Percentiles rank a stretch among this genome's conserved stretches.
phyloP scores from a whole-genome alignment of 352 stramenopile species.

The Globisporangium echinulatum region DNA sequence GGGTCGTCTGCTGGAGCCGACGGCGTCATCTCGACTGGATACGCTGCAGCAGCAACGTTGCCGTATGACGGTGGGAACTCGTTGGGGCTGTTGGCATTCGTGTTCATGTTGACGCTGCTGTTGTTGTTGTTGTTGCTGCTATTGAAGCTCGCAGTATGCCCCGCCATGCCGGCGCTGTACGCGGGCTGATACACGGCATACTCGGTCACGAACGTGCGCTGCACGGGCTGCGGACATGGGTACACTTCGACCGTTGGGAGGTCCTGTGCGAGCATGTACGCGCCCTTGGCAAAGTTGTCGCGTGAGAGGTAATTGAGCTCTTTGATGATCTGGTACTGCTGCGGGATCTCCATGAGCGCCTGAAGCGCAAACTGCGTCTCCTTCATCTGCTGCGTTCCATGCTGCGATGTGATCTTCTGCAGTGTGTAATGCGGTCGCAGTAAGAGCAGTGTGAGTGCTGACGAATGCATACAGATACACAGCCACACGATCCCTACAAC shows the following conservation, averaged over 20 bases:
- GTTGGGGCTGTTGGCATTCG: slow-evolving; percentile 11
- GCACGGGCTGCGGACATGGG: slow-evolving; percentile 31
- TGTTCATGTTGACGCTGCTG: not conserved
- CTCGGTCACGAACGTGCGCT: slow-evolving; percentile 18
- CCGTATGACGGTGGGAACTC: not conserved
- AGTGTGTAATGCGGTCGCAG: not conserved
- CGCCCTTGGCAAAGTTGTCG: slow-evolving; percentile 15
- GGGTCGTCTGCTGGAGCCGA: slow-evolving; percentile 12
- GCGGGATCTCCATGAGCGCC: slow-evolving; percentile 81
- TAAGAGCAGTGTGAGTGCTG: not conserved
- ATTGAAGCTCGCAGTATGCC: not conserved
- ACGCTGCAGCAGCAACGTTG: not conserved
- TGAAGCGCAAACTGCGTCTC: slow-evolving; percentile 73
- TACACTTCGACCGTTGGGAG: slow-evolving; percentile 66
- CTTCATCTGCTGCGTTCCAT: slow-evolving; percentile 35
- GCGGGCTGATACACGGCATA: slow-evolving; percentile 24
- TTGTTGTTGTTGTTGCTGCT: no score
- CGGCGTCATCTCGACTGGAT: slow-evolving; percentile 5
- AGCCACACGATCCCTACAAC: not conserved
- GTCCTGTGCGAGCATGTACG: slow-evolving; percentile 42
- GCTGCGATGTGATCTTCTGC: slow-evolving; percentile 51
- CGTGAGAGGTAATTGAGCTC: slow-evolving; percentile 52
- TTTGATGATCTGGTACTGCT: slow-evolving; percentile 79
- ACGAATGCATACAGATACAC: not conserved
- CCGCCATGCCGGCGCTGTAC: not conserved